A percentile compares a stretch with the other conserved stretches of the same genome.
Evolutionary conservation across 2,329 filamentous ascomycete species (phyloP).

Genomic region (Sporothrix humicola): DNA sequence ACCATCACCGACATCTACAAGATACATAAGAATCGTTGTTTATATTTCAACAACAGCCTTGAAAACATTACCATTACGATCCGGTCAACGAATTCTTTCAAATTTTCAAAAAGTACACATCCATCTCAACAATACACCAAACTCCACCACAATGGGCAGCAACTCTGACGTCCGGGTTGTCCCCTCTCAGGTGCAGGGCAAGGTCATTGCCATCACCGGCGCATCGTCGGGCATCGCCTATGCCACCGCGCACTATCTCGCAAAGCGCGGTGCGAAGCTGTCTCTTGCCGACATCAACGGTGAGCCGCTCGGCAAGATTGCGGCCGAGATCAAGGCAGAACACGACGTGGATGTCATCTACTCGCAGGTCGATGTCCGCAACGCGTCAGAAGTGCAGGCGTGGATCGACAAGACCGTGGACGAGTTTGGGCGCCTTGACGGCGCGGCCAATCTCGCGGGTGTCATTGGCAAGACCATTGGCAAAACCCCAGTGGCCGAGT

Average conservation of each 20-base stretch:
- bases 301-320: not conserved
- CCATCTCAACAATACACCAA: not conserved
- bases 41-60: too few relatives aligned
- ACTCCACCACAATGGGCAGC: not conserved
- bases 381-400: conserved; percentile 50
- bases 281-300: not conserved
- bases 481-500: conserved; percentile 48
- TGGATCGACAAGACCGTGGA: conserved; percentile 56
- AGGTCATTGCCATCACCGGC: conserved; percentile 24
- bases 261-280: not conserved
- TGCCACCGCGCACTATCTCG: not conserved
- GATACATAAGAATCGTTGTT: too few relatives aligned
- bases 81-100: too few relatives aligned
- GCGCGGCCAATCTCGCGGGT: conserved; percentile 61
- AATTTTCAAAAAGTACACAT: too few relatives aligned
- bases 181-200: conserved; percentile 14
- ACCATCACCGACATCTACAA: too few relatives aligned
- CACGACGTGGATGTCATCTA: not conserved
- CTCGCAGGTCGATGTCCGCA: conserved; percentile 6
- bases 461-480: conserved; percentile 54
- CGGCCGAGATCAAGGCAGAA: not conserved
- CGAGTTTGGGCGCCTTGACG: conserved; percentile 59
- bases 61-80: too few relatives aligned
- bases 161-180: not conserved
- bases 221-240: conserved; percentile 5